Evolutionary conservation across 208 protist species (phyloP).

Genomic region (Trypanosoma cruzi): DNA sequence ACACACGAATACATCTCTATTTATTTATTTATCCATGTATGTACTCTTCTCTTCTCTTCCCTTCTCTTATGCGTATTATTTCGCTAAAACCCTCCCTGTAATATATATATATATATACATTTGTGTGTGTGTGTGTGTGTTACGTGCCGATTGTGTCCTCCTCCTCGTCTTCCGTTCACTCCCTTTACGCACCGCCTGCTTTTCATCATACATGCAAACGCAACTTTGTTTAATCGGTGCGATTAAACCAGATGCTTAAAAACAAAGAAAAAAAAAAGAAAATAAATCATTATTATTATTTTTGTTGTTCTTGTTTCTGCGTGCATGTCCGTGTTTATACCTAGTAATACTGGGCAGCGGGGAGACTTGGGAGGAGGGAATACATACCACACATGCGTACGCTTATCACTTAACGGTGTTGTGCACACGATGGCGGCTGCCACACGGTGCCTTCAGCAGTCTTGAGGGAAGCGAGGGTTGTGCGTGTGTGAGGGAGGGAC

Average conservation of each 20-base stretch:
- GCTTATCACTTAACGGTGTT: neutral
- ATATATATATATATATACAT: no score
- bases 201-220: no score
- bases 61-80: neutral
- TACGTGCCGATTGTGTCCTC: neutral
- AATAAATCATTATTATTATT: neutral
- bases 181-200: neutral
- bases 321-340: no score
- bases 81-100: no score
- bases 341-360: no score
- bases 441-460: no score
- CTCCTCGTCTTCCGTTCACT: no score
- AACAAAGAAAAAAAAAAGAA: neutral
- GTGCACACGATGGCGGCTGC: neutral
- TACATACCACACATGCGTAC: neutral
- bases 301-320: no score
- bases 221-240: neutral
- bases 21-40: no score
- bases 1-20: neutral
- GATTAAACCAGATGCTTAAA: neutral
- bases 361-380: neutral
- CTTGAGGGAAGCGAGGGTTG: neutral
- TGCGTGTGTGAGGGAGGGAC: no score
- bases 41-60: no score
- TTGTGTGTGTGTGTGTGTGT: neutral